Percentiles rank a stretch among this genome's conserved stretches.
phyloP scores from a whole-genome alignment of 2,329 filamentous ascomycete species.

The Pyrenophora graminea region DNA sequence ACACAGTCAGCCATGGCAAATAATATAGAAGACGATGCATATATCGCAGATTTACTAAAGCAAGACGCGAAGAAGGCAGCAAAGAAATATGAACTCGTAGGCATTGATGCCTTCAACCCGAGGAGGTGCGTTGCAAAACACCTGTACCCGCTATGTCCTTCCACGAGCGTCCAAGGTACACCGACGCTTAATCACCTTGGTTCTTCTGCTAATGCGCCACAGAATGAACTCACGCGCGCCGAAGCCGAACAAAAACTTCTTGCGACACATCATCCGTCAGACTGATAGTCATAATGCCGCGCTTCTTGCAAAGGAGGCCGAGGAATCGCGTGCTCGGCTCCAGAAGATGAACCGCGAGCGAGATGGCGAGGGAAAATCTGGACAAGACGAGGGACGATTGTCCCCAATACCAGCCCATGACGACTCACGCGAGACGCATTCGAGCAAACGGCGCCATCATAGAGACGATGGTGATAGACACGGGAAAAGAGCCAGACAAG shows the following conservation, averaged over 20 bases:
- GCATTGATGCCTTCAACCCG: conserved; percentile 68
- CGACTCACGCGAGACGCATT: conserved; percentile 18
- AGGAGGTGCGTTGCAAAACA: conserved; percentile 51
- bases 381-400: conserved; percentile 26
- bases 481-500: conserved; percentile 12
- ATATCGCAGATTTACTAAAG: conserved; percentile 77
- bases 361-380: conserved; percentile 15
- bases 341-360: conserved; percentile 45
- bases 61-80: conserved; percentile 78
- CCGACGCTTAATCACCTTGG: not conserved
- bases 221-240: conserved; percentile 70
- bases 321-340: conserved; percentile 75
- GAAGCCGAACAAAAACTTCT: conserved; percentile 89
- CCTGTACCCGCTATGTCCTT: conserved; percentile 7
- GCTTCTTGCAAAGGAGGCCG: conserved; percentile 79
- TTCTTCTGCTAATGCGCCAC: not conserved
- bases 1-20: conserved; percentile 23
- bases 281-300: conserved; percentile 89
- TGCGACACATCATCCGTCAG: conserved; percentile 84
- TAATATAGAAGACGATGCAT: conserved; percentile 66
- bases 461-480: conserved; percentile 22
- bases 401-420: conserved; percentile 25
- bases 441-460: conserved; percentile 22
- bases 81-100: conserved; percentile 73
- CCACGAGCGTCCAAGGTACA: conserved; percentile 12